Conservation (phyloP, 495 filamentous ascomycete genomes). For the Rusavskia elegans region DNA sequence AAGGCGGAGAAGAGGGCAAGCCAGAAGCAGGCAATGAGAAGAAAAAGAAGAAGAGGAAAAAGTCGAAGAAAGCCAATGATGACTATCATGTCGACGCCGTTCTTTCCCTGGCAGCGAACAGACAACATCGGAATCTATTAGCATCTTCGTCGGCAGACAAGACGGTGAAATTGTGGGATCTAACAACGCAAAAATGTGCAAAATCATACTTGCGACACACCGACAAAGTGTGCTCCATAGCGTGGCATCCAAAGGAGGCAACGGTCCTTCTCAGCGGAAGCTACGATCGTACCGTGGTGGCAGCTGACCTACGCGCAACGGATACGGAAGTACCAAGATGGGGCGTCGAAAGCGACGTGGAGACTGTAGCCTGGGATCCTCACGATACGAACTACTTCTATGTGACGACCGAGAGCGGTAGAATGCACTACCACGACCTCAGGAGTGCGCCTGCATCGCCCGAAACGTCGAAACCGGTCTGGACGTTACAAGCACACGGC, state of each 20-base stretch:
- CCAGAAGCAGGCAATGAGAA: conserved; percentile 37
- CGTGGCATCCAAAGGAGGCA: conserved; percentile 79
- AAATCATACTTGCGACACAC: conserved; percentile 84
- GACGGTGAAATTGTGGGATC: conserved; percentile 94
- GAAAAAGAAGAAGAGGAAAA: conserved; percentile 74
- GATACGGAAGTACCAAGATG: conserved; percentile 62
- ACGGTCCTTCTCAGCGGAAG: conserved; percentile 81
- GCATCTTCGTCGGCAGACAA: conserved; percentile 91
- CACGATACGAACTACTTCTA: conserved; percentile 90
- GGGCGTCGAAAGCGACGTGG: conserved; percentile 89
- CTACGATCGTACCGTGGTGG: conserved; percentile 85
- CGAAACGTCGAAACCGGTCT: conserved; percentile 62
- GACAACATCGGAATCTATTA: conserved; percentile 85
- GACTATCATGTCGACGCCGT: conserved; percentile 91
- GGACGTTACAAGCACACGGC: conserved; percentile 91
- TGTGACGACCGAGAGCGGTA: conserved; percentile 79
- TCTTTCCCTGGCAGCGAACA: conserved; percentile 76
- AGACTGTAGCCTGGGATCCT: conserved; percentile 80
- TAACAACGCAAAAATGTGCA: conserved; percentile 78
- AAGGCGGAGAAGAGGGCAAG: conserved; percentile 40
- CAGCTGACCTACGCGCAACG: conserved; percentile 84
- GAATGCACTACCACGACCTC: conserved; percentile 75
- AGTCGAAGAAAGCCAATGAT: conserved; percentile 72
- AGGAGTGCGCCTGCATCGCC: conserved; percentile 54
- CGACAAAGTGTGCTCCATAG: conserved; percentile 88